Evolutionary conservation across 768 basidiomycete species (phyloP).

Genomic region (Hortiboletus campestris): DNA sequence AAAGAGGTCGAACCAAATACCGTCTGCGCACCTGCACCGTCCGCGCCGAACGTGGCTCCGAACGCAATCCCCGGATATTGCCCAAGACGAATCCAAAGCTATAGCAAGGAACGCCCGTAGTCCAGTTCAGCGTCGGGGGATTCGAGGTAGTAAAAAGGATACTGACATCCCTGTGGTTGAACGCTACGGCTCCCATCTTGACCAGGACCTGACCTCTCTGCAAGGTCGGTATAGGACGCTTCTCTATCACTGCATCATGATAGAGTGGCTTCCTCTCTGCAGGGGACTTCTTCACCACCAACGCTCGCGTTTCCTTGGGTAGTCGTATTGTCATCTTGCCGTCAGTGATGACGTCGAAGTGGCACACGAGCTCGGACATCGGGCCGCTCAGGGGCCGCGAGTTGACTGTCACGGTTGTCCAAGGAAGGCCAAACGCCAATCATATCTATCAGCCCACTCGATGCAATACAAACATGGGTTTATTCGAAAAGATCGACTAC

Average conservation of each 20-base stretch:
- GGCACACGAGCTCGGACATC: neutral
- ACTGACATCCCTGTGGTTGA: conserved; percentile 75
- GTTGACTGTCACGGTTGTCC: no score
- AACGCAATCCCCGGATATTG: conserved; percentile 61
- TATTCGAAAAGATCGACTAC: conserved; percentile 38
- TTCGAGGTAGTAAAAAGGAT: neutral
- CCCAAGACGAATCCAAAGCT: conserved; percentile 77
- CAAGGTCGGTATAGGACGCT: conserved; percentile 48
- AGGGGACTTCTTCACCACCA: conserved; percentile 48
- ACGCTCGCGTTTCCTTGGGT: conserved; percentile 45
- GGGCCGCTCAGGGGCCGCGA: neutral
- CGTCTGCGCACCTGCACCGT: conserved; percentile 61
- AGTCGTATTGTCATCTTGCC: conserved; percentile 14
- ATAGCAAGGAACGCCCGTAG: neutral
- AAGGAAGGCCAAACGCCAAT: no score
- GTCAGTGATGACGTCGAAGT: neutral
- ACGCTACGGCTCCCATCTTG: conserved; percentile 63
- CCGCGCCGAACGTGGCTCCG: conserved; percentile 64
- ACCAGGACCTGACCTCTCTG: conserved; percentile 61
- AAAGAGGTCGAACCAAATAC: neutral
- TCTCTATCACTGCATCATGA: conserved; percentile 56
- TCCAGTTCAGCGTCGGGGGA: neutral
- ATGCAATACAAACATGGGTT: neutral
- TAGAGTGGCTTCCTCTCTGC: conserved; percentile 41
- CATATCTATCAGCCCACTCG: neutral